Conservation (phyloP, 257 asterid genomes). For the Capsicum chinense region DNA sequence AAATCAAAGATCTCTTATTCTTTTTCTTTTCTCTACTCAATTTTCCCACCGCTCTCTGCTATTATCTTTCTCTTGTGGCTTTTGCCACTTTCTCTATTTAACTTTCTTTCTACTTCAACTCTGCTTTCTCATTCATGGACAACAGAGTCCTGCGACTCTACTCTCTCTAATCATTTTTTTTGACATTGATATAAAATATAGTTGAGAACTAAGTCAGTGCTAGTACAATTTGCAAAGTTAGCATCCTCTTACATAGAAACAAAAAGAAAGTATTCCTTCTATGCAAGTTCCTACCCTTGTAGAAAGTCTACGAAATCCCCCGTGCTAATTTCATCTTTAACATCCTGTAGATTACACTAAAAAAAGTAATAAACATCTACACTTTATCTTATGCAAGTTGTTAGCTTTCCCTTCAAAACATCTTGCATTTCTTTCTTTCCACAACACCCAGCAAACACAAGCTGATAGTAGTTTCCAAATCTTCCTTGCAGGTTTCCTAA, state of each 20-base stretch:
- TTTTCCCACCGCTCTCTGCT: background rate
- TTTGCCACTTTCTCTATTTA: background rate
- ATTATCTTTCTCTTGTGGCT: background rate
- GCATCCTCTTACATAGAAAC: background rate
- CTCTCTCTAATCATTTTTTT: background rate
- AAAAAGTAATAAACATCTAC: background rate
- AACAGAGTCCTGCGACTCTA: background rate
- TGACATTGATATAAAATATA: background rate
- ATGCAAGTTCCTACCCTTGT: background rate
- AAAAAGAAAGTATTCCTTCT: background rate
- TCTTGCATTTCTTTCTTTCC: conserved; percentile 21
- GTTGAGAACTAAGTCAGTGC: background rate
- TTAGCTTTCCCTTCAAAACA: conserved; percentile 6
- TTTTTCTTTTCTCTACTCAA: background rate
- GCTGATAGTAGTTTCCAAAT: background rate
- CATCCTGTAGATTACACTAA: background rate
- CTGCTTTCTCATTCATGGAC: background rate
- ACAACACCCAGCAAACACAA: background rate
- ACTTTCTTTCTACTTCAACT: background rate
- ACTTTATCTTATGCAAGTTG: background rate
- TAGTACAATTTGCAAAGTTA: conserved; percentile 9
- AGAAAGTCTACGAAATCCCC: background rate
- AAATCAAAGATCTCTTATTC: background rate
- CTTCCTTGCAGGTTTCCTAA: background rate
- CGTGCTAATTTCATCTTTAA: background rate